Conservation (phyloP, 768 basidiomycete genomes). For the Boletus patriciae region DNA sequence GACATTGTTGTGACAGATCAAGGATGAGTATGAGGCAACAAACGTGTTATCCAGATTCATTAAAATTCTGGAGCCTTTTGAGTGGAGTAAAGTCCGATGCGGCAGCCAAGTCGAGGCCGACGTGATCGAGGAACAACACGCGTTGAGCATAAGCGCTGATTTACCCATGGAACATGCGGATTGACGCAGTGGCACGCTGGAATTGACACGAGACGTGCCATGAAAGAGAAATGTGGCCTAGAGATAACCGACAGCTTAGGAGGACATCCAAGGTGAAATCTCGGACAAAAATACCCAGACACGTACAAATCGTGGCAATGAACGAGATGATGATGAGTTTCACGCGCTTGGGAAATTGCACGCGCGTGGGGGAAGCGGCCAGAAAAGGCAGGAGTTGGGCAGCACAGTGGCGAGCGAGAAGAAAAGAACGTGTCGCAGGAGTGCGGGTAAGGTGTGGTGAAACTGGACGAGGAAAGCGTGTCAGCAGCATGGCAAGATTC, state of each 20-base stretch:
- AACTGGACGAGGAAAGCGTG: conserved; percentile 49
- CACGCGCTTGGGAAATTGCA: conserved; percentile 30
- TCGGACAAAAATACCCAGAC: conserved; percentile 25
- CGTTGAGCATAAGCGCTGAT: conserved; percentile 54
- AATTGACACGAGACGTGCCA: conserved; percentile 32
- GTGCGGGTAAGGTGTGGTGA: conserved; percentile 59
- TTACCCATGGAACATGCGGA: conserved; percentile 40
- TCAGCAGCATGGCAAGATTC: conserved; percentile 55
- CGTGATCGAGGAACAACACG: conserved; percentile 71
- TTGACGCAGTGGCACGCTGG: conserved; percentile 32
- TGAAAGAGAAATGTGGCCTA: conserved; percentile 18
- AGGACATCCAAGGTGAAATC: conserved; percentile 26
- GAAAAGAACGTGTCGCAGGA: conserved; percentile 62
- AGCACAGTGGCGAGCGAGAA: conserved; percentile 48
- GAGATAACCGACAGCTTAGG: conserved; percentile 29
- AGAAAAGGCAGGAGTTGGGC: conserved; percentile 58
- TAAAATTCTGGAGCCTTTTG: conserved; percentile 54
- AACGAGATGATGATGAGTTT: conserved; percentile 28
- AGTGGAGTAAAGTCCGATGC: conserved; percentile 70
- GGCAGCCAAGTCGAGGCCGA: conserved; percentile 53
- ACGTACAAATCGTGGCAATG: conserved; percentile 34
- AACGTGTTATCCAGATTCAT: conserved; percentile 72
- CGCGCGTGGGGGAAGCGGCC: conserved; percentile 44
- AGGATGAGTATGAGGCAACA: conserved; percentile 60
- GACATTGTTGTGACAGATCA: conserved; percentile 65